Percentiles rank a stretch among this genome's conserved stretches.
Conservation (phyloP, 495 filamentous ascomycete species). For the Pseudomonodictys pantanalensis region DNA sequence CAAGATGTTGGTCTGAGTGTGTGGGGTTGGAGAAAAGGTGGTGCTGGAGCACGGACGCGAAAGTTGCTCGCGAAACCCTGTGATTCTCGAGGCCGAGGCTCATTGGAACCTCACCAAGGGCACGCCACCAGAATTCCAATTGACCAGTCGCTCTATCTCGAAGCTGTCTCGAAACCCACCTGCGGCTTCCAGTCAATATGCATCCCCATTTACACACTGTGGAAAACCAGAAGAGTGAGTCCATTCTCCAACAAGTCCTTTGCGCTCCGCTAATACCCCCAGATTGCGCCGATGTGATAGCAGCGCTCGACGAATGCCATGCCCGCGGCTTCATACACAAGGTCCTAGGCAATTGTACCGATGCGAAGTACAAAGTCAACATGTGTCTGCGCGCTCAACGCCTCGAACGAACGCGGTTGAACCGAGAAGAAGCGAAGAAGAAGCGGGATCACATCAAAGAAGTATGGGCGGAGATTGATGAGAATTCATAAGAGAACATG, state of each 20-base stretch:
- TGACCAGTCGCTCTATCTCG: constrained; percentile 7
- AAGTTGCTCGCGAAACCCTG: constrained; percentile 19
- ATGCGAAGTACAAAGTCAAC: constrained; percentile 75
- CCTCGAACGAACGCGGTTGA: constrained; percentile 67
- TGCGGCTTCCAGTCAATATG: constrained; percentile 59
- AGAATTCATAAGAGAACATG: constrained; percentile 53
- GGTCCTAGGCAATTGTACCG: constrained; percentile 83
- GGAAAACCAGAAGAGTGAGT: constrained; percentile 68
- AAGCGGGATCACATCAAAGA: constrained; percentile 66
- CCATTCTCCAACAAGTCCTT: constrained; percentile 3
- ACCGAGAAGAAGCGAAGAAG: constrained; percentile 67
- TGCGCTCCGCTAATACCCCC: not conserved
- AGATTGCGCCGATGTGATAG: constrained; percentile 95
- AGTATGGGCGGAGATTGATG: constrained; percentile 81
- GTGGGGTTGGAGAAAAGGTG: not conserved
- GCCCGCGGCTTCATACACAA: constrained; percentile 88
- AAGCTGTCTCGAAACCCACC: not conserved
- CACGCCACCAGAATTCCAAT: not conserved
- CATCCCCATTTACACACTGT: constrained; percentile 95
- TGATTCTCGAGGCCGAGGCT: constrained; percentile 21
- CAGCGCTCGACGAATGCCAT: constrained; percentile 91
- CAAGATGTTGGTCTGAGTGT: not conserved
- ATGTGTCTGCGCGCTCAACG: constrained; percentile 78
- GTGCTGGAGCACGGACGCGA: constrained; percentile 20
- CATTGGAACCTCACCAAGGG: not conserved